A percentile compares a stretch with the other conserved stretches of the same genome.
Evolutionary conservation across 1,284 basidiomycete species (phyloP).

Genomic region (Austroboletus novae-zelandiae): DNA sequence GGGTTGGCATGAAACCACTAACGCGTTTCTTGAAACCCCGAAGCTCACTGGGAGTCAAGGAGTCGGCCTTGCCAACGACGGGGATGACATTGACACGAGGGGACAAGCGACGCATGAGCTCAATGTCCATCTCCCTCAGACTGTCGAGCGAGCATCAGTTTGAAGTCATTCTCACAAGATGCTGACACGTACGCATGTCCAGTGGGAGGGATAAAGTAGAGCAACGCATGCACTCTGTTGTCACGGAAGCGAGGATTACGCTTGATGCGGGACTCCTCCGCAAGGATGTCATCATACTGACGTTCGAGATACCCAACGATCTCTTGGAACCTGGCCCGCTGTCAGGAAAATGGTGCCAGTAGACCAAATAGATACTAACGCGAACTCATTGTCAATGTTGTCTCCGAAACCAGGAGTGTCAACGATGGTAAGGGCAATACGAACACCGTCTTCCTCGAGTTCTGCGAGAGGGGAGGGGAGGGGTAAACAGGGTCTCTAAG

Average conservation of each 20-base stretch:
- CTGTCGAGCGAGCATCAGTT: slow-evolving; percentile 38
- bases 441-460: slow-evolving; percentile 97
- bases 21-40: slow-evolving; percentile 96
- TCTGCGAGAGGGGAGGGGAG: slow-evolving; percentile 47
- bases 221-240: slow-evolving; percentile 92
- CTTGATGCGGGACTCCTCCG: slow-evolving; percentile 98
- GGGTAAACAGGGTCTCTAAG: background rate
- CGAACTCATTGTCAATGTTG: slow-evolving; percentile 98
- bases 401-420: slow-evolving; percentile 99
- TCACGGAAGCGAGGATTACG: slow-evolving; percentile 99
- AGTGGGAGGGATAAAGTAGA: slow-evolving; percentile 98
- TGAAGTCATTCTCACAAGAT: background rate
- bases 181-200: slow-evolving; percentile 61
- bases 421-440: slow-evolving; percentile 96
- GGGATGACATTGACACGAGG: slow-evolving; percentile 99
- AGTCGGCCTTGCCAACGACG: slow-evolving; percentile 97
- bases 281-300: slow-evolving; percentile 99
- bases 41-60: slow-evolving; percentile 88
- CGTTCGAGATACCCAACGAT: slow-evolving; percentile 97
- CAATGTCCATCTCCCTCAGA: slow-evolving; percentile 98
- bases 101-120: slow-evolving; percentile 94
- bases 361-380: slow-evolving; percentile 55
- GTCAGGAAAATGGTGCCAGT: slow-evolving; percentile 11
- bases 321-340: slow-evolving; percentile 77
- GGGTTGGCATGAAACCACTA: slow-evolving; percentile 28